Base-by-base conservation (phyloP, 805 yeast genomes). In the Wickerhamiella bombiphila region DNA sequence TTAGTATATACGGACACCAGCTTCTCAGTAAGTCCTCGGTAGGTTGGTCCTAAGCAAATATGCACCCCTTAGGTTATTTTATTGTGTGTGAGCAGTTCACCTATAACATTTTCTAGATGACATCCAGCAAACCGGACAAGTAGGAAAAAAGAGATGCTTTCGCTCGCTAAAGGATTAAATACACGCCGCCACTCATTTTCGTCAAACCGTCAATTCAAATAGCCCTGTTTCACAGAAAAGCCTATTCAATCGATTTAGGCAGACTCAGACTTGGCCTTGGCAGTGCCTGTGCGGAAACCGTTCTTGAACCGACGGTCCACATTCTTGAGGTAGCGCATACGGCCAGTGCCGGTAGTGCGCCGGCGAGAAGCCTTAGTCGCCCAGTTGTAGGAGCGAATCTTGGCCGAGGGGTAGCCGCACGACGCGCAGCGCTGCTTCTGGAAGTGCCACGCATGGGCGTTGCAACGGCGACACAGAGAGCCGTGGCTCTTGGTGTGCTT, bases 381-480 rank as follows among this genome's bases (percentile, higher is more conserved):
- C 98, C 98, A 91, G 95, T 91, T 91, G 94, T 62, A 59, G 35
- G 60, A 55, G 50, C 98, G 86, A 70, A 80, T 67, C 76, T 91
- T 91, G 60, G 97, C 97, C 63, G 97, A 83, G 72, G 98, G 98
- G 80, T 91, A 91, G 63, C 98, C 98, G 74, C 98, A 91, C 56
- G 91, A 70, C 66, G 97, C 67, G 74, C 98, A 91, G 61, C 94
- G 83, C 78, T 82, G 81, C 94, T 88, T 91, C 76, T 91, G 98
- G 66, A 79, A 71, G 74, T 91, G 97, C 93, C 88, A 88, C 48
- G 95, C 79, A 75, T 97, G 94, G 65, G 75, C 72, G 64, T 97
- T 97, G 76, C 98, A 91, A 80, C 68, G 60, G 46, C 80, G 83
- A 78, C 98, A 91, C 70, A 86, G 74, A 66, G 93, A 80, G 43